Base-by-base conservation (phyloP, 768 basidiomycete genomes). In the Cystobasidium onofrii region DNA sequence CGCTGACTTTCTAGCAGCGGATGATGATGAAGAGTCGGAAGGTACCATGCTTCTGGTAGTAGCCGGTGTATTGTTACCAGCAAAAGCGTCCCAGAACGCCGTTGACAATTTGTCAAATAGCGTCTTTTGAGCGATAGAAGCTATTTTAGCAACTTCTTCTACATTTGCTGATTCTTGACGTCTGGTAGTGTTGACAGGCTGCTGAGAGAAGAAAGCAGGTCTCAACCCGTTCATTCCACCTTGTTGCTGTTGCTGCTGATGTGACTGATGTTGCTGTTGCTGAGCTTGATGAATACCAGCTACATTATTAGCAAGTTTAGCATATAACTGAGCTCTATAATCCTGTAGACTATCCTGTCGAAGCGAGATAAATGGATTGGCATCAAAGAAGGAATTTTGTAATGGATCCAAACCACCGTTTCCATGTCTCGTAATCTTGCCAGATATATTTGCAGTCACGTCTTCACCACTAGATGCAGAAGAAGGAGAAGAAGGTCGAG, bases 231-330 rank as follows among this genome's bases (percentile, higher is more conserved):
- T 46, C 27, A 64, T 13, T 33, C 54, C 15, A 25, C 4, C 13
- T n/a, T 39, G 41, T 29, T 27, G 29, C 23, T 60, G 25, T 64
- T 6, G 46, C 20, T 7, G 44, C 29, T n/a, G n/a, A 23, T 55
- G 65, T 6, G 12, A 17, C 23, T 43, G 41, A 44, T 46, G 33
- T 71, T 74, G 29, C 67, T 74, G 62, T 4, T 71, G n/a, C n/a
- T n/a, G 70, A 36, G 57, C 67, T 20, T 67, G 57, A 60, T 60
- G 70, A 50, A 76, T 60, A 15, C 75, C 76, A 4, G 77, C 75
- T 0, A 76, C 61, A 76, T 78, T 79, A 75, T 78, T 62, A 0
- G 79, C 78, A 39, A 79, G 63, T 44, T 78, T 77, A 41, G 76
- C 73, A 75, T 78, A 79, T 39, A 79, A 74, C 52, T 76, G 75